Base-by-base conservation (phyloP, 176 grass and related monocot genomes). In the Carex littledalei region DNA sequence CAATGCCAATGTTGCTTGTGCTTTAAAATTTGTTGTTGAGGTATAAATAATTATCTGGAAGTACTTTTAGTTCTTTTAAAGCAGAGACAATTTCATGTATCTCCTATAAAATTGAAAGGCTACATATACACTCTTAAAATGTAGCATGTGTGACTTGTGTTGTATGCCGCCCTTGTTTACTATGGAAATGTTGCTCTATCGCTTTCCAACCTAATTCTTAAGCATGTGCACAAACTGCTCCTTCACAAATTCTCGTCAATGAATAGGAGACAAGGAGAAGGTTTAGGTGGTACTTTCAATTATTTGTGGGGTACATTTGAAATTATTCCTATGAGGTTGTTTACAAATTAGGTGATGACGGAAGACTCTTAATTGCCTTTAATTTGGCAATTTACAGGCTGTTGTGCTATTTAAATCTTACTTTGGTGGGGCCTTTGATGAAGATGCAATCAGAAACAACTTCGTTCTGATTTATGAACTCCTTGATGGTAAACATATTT, bases 371-470 rank as follows among this genome's bases (percentile, higher is more conserved):
- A 43, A 45, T 22, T 82, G 32, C 21, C 15, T 63, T 65, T 61
- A 18, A 47, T 82, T 89, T 91, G 60, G 17, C 52, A 73, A 81
- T 89, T 86, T 82, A 55, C 88, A 98, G 96, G 96, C 96, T 84
- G 93, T 98, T 85, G 89, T 88, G 65, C 88, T 98, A 41, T 98
- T 98, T 84, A 98, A 98, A 85, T 98, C 96, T 16, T 98, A 98
- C 81, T 98, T 98, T 84, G 95, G 93, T 79, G 96, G 96, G 50
- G 84, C 86, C 75, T 98, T 98, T 89, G 95, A 98, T 84, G 96
- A 98, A 94, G 96, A 98, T 79, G 96, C 96, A 84, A 98, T 98
- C 78, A 93, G 93, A 80, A 98, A 98, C 86, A 98, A 98, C 67
- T 98, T 98, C 45, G 96, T 98, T 85, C 88, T 98, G 21, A 98